phyloP scores from a whole-genome alignment of 176 grass and related monocot species.

The Rhynchospora breviuscula region DNA sequence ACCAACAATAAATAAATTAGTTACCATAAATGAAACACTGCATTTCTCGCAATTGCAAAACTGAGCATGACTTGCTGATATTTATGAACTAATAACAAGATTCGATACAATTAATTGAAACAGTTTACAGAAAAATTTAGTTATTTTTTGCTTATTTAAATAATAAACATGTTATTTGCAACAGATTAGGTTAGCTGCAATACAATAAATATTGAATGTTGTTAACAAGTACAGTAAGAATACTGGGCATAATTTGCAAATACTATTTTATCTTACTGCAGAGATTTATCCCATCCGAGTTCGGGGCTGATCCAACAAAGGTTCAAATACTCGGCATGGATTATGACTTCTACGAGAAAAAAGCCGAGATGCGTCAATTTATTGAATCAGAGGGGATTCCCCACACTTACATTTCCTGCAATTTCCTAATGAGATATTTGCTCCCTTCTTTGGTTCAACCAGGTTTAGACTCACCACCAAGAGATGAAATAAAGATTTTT shows the following conservation, averaged over 20 bases:
- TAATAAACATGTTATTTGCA: not conserved
- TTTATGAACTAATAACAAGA: not conserved
- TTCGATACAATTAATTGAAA: not conserved
- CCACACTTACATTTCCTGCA: conserved; percentile 80
- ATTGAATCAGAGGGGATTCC: conserved; percentile 83
- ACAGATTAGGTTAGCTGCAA: too few relatives aligned
- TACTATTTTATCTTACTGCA: conserved; percentile 19
- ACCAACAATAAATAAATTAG: not conserved
- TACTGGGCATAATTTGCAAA: not conserved
- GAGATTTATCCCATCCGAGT: conserved; percentile 93
- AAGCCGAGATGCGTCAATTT: conserved; percentile 48
- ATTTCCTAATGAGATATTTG: conserved; percentile 79
- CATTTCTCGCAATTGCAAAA: not conserved
- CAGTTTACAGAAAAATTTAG: not conserved
- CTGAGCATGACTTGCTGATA: not conserved
- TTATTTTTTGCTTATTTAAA: not conserved
- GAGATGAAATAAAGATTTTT: conserved; percentile 74
- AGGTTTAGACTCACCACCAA: conserved; percentile 70
- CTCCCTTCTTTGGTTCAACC: conserved; percentile 83
- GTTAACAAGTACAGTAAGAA: not conserved
- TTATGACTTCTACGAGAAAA: conserved; percentile 76
- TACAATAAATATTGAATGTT: not conserved
- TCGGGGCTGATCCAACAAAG: conserved; percentile 75
- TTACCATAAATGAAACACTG: not conserved
- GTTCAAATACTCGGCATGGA: conserved; percentile 64